Conservation (phyloP, 306 rosid species). For the Dryas drummondii region DNA sequence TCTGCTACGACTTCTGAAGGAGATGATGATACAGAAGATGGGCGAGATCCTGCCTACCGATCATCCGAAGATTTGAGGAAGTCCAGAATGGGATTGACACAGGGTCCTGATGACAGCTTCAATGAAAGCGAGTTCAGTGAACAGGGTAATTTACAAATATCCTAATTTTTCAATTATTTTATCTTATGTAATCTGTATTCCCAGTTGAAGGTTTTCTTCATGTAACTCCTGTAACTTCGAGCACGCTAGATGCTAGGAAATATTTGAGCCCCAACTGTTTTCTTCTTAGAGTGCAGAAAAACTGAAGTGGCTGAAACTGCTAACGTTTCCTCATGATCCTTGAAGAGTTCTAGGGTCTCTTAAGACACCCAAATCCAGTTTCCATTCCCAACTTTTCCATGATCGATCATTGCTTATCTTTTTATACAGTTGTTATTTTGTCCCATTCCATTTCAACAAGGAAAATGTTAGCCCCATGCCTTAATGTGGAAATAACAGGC, state of each 20-base stretch:
- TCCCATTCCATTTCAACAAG: neutral
- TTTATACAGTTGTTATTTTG: neutral
- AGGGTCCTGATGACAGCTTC: conserved; percentile 81
- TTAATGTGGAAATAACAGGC: neutral
- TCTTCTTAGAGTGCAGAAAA: neutral
- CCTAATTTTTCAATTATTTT: neutral
- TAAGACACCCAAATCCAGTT: neutral
- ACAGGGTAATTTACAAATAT: conserved; percentile 61
- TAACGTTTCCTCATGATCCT: neutral
- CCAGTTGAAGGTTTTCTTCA: conserved; percentile 2
- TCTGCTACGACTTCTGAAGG: conserved; percentile 99
- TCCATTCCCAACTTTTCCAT: neutral
- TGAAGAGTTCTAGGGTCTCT: neutral
- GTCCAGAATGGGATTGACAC: conserved; percentile 94
- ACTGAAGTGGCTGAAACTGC: neutral
- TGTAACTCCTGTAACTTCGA: neutral
- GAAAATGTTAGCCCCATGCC: neutral
- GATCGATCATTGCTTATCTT: neutral
- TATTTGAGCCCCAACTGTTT: neutral
- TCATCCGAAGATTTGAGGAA: conserved; percentile 93
- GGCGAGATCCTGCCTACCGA: conserved; percentile 80
- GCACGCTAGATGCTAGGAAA: neutral
- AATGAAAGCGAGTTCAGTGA: conserved; percentile 81
- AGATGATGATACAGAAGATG: conserved; percentile 95
- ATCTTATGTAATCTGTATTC: neutral